These are phyloP conservation scores for Podila minutissima DNA, from an alignment of 192 early-diverging fungal genomes.

Conservation along the genomic window DNA sequence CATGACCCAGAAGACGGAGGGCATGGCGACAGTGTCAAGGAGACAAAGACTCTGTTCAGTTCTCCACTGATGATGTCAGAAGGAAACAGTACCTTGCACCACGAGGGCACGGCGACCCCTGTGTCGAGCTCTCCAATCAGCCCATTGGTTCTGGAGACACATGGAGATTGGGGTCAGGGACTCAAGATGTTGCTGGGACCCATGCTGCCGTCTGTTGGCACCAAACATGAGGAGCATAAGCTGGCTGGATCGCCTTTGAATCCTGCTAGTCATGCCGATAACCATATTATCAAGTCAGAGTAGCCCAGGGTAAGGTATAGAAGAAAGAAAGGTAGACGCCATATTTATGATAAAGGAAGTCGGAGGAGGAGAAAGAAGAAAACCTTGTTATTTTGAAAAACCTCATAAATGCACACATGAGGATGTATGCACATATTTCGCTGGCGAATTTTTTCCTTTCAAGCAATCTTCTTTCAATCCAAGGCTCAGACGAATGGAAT, in stretches of 20 bases:
- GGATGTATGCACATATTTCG: too few relatives aligned
- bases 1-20: constrained; percentile 3
- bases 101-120: not conserved
- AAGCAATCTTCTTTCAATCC: too few relatives aligned
- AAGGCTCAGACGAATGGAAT: too few relatives aligned
- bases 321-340: not conserved
- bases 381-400: too few relatives aligned
- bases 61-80: constrained; percentile 20
- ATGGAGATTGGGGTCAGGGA: constrained; percentile 43
- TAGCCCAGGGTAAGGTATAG: too few relatives aligned
- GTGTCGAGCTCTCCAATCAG: constrained; percentile 11
- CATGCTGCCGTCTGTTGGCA: constrained; percentile 12
- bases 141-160: constrained; percentile 27
- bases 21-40: not conserved
- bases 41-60: constrained; percentile 19
- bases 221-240: not conserved
- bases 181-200: constrained; percentile 29
- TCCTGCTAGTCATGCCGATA: not conserved
- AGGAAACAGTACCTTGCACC: not conserved
- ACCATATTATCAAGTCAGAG: too few relatives aligned
- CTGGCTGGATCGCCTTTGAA: not conserved
- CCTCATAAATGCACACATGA: too few relatives aligned
- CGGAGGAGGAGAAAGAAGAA: too few relatives aligned
- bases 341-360: not conserved
- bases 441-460: too few relatives aligned